A percentile compares a stretch with the other conserved stretches of the same genome.
These are phyloP conservation scores for Sonneratia caseolaris DNA, from an alignment of 345 rosid genomes.

Conservation along the genomic window DNA sequence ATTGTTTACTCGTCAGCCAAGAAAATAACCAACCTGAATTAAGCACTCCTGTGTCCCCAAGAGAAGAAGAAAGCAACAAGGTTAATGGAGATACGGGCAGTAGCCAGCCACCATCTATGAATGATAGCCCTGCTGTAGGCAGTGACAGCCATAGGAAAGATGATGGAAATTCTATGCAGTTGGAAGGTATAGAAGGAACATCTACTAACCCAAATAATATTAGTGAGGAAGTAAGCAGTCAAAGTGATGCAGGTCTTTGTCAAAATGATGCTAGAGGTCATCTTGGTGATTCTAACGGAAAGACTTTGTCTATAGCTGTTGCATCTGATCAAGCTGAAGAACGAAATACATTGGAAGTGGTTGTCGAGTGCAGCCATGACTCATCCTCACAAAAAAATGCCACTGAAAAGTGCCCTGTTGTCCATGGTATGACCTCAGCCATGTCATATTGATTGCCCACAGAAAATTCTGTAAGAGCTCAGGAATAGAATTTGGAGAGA, in stretches of 20 bases:
- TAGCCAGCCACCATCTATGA: conserved; percentile 15
- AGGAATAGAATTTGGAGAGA: too few relatives aligned
- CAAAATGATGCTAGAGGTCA: conserved; percentile 14
- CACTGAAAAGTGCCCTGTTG: neutral
- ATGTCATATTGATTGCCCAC: neutral
- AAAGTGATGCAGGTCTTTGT: conserved; percentile 8
- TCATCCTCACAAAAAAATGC: neutral
- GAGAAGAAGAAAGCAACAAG: conserved; percentile 5
- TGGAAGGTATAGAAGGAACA: conserved; percentile 14
- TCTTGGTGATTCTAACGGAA: conserved; percentile 10
- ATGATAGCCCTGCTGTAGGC: conserved; percentile 13
- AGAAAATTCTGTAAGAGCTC: too few relatives aligned
- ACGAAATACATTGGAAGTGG: conserved; percentile 1
- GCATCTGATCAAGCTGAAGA: conserved; percentile 2
- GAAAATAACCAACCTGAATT: conserved; percentile 23
- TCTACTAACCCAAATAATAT: conserved; percentile 8
- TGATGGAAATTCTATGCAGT: conserved; percentile 5
- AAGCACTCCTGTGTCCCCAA: conserved; percentile 13
- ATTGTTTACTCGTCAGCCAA: conserved; percentile 16
- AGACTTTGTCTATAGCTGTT: conserved; percentile 4
- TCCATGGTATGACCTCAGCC: neutral
- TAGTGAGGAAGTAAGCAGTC: conserved; percentile 11
- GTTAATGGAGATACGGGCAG: conserved; percentile 13
- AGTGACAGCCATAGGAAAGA: conserved; percentile 6
- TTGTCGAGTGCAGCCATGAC: conserved; percentile 4